These are phyloP conservation scores for Malassezia equina DNA, from an alignment of 1,284 basidiomycete genomes.

Conservation along the genomic window DNA sequence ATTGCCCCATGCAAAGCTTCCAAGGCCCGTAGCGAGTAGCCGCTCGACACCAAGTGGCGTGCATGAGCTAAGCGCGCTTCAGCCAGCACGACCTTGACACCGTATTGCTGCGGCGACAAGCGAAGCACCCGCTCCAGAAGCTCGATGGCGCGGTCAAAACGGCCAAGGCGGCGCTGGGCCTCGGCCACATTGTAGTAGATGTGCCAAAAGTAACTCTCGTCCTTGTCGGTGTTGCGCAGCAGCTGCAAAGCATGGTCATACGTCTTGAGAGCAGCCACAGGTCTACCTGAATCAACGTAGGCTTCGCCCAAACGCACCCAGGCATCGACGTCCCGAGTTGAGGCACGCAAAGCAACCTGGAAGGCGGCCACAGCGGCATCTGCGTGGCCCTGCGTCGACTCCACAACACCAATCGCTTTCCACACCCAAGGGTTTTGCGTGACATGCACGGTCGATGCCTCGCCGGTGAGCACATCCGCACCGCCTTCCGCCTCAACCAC, in stretches of 20 bases:
- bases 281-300: conserved; percentile 75
- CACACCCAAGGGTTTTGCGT: conserved; percentile 88
- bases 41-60: conserved; percentile 57
- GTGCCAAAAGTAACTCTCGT: conserved; percentile 60
- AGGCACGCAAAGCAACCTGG: conserved; percentile 74
- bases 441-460: conserved; percentile 15
- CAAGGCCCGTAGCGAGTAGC: conserved; percentile 67
- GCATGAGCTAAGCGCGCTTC: conserved; percentile 68
- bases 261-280: conserved; percentile 80
- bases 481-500: conserved; percentile 66
- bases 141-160: conserved; percentile 63
- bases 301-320: conserved; percentile 90
- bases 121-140: conserved; percentile 59
- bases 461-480: conserved; percentile 19
- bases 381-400: conserved; percentile 67
- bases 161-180: conserved; percentile 69
- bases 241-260: conserved; percentile 60
- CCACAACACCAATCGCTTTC: conserved; percentile 89
- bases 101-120: conserved; percentile 56
- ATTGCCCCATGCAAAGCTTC: conserved; percentile 61
- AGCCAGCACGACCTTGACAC: conserved; percentile 64
- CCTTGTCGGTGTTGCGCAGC: conserved; percentile 11
- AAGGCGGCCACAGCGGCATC: conserved; percentile 70
- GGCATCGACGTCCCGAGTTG: conserved; percentile 63
- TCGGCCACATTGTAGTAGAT: conserved; percentile 74